Base-by-base conservation (phyloP, 2,329 filamentous ascomycete genomes). In the Pseudogymnoascus sp. region DNA sequence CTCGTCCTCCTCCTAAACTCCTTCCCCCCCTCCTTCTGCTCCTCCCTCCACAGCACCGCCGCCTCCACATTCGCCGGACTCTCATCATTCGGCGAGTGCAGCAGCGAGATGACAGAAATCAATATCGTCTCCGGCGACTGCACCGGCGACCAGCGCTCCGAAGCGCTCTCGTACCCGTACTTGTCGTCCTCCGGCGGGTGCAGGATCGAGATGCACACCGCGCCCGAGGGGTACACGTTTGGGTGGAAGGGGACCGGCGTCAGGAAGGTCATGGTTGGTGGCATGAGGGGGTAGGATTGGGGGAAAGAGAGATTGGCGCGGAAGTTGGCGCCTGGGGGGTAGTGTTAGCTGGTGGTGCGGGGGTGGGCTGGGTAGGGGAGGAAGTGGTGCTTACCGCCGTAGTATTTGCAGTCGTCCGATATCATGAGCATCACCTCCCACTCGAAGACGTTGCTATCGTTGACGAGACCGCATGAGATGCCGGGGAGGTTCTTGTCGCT, bases 361-460 rank as follows among this genome's bases (percentile, higher is more conserved):
- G 58, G 37, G 23, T 39, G 35, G 39, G 19, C 39, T 45, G 38
- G 31, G 23, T 11, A 39, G 26, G 59, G 55, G 16, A 62, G 35
- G 41, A 43, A 14, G 59, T 10, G 29, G 55, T 12, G 55, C 84
- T 63, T 77, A 93, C 92, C 92, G 70, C 92, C 92, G 70, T 97
- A 97, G 75, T 90, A 90, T 77, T 92, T 93, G 77, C 90, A 92
- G 16, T 96, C 92, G 70, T 97, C 92, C 66, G 86, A 91, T 68
- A 97, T 93, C 93, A 99, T 97, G 65, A 99, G 85, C 90, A 97
- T 96, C 19, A 97, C 92, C 76, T 97, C 92, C 94, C 94, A 99
- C 78, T 96, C 90, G 68, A 97, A 97, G 8, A 97, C 86, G 73
- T 96, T 96, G 77, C 79, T 89, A 74, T 89, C 90, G 70, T 88